phyloP scores from a whole-genome alignment of 176 grass and related monocot species.

The Oryza rufipogon region DNA sequence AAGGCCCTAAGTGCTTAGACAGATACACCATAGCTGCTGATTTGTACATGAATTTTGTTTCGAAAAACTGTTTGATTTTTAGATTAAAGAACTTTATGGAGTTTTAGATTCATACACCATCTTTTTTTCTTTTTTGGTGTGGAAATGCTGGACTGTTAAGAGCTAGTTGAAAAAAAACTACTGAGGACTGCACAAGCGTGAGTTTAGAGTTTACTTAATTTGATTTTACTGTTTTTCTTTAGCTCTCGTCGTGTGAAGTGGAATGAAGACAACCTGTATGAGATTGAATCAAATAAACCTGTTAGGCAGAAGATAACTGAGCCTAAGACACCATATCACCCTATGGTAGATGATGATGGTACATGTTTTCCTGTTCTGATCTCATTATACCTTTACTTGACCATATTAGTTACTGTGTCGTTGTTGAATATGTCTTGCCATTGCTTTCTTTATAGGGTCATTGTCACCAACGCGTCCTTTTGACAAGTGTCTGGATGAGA shows the following conservation, averaged over 20 bases:
- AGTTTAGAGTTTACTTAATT: slow-evolving; percentile 16
- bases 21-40: not conserved
- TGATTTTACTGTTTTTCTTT: slow-evolving; percentile 16
- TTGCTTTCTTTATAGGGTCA: slow-evolving; percentile 47
- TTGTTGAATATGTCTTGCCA: slow-evolving; percentile 10
- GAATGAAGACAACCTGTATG: slow-evolving; percentile 89
- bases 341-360: slow-evolving; percentile 96
- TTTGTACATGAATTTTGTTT: not conserved
- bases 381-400: not conserved
- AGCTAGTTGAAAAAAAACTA: slow-evolving; percentile 11
- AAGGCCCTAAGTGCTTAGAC: not conserved
- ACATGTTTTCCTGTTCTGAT: slow-evolving; percentile 39
- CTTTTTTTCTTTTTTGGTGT: not conserved
- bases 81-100: slow-evolving; percentile 15
- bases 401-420: slow-evolving; percentile 19
- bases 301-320: slow-evolving; percentile 97
- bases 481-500: slow-evolving; percentile 88
- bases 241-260: slow-evolving; percentile 63
- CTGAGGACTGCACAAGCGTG: not conserved
- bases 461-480: slow-evolving; percentile 66
- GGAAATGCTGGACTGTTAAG: slow-evolving; percentile 5
- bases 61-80: not conserved
- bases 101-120: not conserved
- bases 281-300: slow-evolving; percentile 97
- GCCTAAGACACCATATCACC: slow-evolving; percentile 95